Base-by-base conservation (phyloP, 352 stramenopile genomes). In the Globisporangium irregulare region DNA sequence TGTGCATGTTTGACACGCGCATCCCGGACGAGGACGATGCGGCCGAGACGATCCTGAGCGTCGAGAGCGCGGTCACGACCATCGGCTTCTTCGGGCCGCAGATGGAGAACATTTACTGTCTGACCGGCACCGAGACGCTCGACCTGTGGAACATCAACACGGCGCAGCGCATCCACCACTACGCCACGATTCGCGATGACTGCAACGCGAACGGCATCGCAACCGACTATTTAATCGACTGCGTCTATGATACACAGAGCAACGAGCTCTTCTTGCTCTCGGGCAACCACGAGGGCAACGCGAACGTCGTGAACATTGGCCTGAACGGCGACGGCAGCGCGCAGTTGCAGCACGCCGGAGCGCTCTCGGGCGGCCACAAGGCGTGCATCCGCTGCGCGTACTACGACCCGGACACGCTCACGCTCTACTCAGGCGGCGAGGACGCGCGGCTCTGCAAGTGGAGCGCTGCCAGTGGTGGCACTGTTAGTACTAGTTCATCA, bases 131-230 rank as follows among this genome's bases (percentile, higher is more conserved):
- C 18, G 91, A 97, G 79, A 96, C 87, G 48, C 79, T 97, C 24
- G 91, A 95, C 58, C 68, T 97, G 58, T 97, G 91, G 91, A 96
- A 97, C 73, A 61, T 95, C 48, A 84, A 85, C 73, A 93, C 82
- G 4, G 91, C 91, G 7, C 61, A 95, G 71, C 79, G 87, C 9
- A 77, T 96, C 67, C 87, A 91, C 63, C 87, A 95, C 73, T 95
- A 92, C 69, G 74, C 81, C 60, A 80, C 72, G 6, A 77, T 95
- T 22, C 87, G 89, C 9, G 82, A 89, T 24, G 81, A 94, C 70
- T 94, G 86, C 74, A 92, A 82, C 69, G 72, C 69, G 22, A 80
- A 86, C 59, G 72, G 80, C 54, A 68, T 94, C 34, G 53, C 74
- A 1, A 95, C 87, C 14, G 84, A 96, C 70, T 96, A 94, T 77